Percentiles rank a stretch among this genome's conserved stretches.
These are phyloP conservation scores for Yamadazyma mexicana DNA, from an alignment of 1,139 yeast genomes.

Conservation along the genomic window DNA sequence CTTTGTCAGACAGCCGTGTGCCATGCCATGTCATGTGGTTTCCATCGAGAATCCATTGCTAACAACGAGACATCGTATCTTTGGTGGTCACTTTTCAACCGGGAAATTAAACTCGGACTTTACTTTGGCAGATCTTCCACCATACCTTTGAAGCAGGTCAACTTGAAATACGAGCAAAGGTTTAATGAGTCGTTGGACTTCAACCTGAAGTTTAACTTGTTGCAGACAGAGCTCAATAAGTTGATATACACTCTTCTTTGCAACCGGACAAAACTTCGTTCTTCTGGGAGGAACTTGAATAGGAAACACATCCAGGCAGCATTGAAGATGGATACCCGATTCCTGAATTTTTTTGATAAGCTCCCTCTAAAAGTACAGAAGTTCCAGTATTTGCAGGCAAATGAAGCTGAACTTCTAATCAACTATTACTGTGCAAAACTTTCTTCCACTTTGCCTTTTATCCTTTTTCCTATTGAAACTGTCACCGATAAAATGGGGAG, in stretches of 20 bases:
- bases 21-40: constrained; percentile 46
- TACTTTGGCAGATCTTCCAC: constrained; percentile 18
- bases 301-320: constrained; percentile 7
- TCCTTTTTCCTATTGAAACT: constrained; percentile 6
- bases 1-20: constrained; percentile 39
- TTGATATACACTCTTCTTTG: constrained; percentile 7
- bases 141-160: constrained; percentile 10
- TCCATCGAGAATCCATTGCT: constrained; percentile 36
- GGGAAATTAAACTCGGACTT: constrained; percentile 13
- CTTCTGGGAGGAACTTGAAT: constrained; percentile 4
- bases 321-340: constrained; percentile 3
- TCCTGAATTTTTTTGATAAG: constrained; percentile 4
- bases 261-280: constrained; percentile 7
- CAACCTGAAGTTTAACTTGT: constrained; percentile 6
- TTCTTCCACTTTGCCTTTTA: constrained; percentile 5
- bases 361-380: constrained; percentile 3
- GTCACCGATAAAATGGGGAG: not conserved
- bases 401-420: constrained; percentile 9
- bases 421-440: constrained; percentile 3
- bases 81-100: constrained; percentile 18
- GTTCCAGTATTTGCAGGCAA: not conserved
- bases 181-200: constrained; percentile 3
- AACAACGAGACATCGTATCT: constrained; percentile 12
- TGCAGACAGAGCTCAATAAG: constrained; percentile 10
- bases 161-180: constrained; percentile 7